Base-by-base conservation (phyloP, 2,329 filamentous ascomycete species). In the Chaetomiaceae sp. region DNA sequence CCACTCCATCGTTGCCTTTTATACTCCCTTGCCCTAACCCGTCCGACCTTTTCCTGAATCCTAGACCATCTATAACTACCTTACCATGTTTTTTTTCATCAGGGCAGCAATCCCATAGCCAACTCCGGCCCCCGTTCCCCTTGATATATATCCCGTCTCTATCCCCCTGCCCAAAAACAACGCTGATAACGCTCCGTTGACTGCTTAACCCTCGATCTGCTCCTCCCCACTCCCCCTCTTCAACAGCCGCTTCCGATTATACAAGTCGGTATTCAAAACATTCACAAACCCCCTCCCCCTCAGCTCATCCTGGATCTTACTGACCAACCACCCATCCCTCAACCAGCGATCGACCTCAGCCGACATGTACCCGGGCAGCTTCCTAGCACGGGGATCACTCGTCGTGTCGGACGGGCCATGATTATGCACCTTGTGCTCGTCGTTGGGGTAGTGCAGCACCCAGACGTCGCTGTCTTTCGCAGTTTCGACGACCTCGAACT, bases 391-490 rank as follows among this genome's bases (percentile, higher is more conserved):
- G n/a, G 66, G 66, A 44, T 68, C 66, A n/a, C 62, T 62, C 47
- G 62, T 63, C 16, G 66, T 60, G 56, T 68, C 66, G 21, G 65
- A 65, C 9, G 66, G 65, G 1, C 60, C 60, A 51, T 68, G 66
- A 60, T 68, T 68, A 58, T 68, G 66, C 44, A 55, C 56, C 55
- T 58, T 63, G 57, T 65, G 61, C 56, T 61, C 58, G 50, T 61
- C 63, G 54, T 67, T 66, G n/a, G 66, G 66, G 51, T 68, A 69
- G 57, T 69, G 67, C 38, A 69, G 63, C 49, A 65, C 60, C 61
- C 66, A 70, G 44, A 67, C 58, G 51, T 68, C 65, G 39, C 60
- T 61, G 42, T 65, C 67, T 40, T 63, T 62, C 35, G 60, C 56
- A 34, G 65, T 62, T 60, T 68, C 65, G 46, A 69, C 62, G 16